Evolutionary conservation across 768 basidiomycete genomes (phyloP), one percentile per base, ranked within the genome.

Genomic region (Paxillus involutus): DNA sequence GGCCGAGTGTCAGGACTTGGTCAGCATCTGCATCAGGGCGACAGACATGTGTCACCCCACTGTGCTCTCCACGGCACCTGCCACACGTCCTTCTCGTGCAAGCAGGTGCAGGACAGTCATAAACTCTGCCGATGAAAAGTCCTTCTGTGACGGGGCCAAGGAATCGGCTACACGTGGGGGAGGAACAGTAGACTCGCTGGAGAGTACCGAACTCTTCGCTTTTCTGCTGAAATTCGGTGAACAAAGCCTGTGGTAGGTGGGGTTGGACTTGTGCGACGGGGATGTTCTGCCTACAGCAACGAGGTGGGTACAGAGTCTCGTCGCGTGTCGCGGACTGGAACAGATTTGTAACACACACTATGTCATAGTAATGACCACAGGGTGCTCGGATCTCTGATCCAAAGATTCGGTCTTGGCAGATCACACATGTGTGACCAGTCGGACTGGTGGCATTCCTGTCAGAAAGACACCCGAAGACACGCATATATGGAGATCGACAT

Each of bases 231-330:
- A 71, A 68, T 12, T 59, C 53, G 1, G 48, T 19, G 14, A 63
- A 4, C 13, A 71, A 59, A 0, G 30, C 39, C n/a, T 49, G 55
- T 4, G 63, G 21, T 32, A 76, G 55, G 47, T 73, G 65, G 2
- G 43, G 40, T 30, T 43, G 56, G 19, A 74, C 68, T 2, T 57
- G 56, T 12, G 33, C 9, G 36, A 70, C 40, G 29, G 71, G 57
- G 19, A 77, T 72, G 8, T 55, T 53, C 30, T 60, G 60, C 32
- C 66, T 56, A 53, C 76, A 77, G 57, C 76, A 77, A 30, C 70
- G 68, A 33, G 76, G 75, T 4, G 75, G 76, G 58, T 66, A 75
- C 24, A 78, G 68, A 1, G 69, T 60, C 52, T 77, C 77, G 58
- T 77, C 77, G 24, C 52, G 57, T 3, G 64, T 68, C 1, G 75